Percentiles rank a stretch among this genome's conserved stretches.
Conservation (phyloP, 2,329 filamentous ascomycete species). For the Cryphonectria naterciae region DNA sequence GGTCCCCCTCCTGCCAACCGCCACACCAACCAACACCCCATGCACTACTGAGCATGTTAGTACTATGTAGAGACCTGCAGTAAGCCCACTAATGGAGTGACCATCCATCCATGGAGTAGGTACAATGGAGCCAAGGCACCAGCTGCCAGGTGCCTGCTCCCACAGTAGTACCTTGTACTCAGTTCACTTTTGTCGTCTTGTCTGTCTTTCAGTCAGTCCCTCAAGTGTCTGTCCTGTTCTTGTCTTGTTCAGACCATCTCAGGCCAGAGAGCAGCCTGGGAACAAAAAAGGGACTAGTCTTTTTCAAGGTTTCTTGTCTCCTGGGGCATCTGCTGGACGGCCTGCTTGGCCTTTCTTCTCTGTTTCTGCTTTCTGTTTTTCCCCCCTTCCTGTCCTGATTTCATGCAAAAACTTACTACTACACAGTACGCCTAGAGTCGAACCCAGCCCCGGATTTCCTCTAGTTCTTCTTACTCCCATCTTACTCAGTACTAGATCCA, state of each 20-base stretch:
- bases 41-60: neutral
- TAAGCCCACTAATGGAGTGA: neutral
- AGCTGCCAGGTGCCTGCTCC: constrained; percentile 5
- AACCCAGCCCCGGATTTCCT: constrained; percentile 12
- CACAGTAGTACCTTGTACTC: neutral
- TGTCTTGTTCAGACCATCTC: neutral
- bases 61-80: neutral
- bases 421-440: neutral
- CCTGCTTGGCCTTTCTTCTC: constrained; percentile 7
- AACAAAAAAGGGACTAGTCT: constrained; percentile 7
- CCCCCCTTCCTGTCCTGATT: neutral
- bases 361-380: constrained; percentile 4
- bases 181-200: neutral
- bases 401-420: constrained; percentile 10
- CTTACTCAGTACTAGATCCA: neutral
- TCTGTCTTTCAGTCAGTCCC: neutral
- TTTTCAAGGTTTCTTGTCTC: neutral
- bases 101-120: neutral
- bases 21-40: neutral
- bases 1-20: constrained; percentile 20
- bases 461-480: constrained; percentile 10
- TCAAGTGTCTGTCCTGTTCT: neutral
- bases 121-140: neutral
- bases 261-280: constrained; percentile 3
- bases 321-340: neutral